A percentile compares a stretch with the other conserved stretches of the same genome.
These are phyloP conservation scores for Hortiboletus flavorubellus DNA, from an alignment of 768 basidiomycete genomes.

Conservation along the genomic window DNA sequence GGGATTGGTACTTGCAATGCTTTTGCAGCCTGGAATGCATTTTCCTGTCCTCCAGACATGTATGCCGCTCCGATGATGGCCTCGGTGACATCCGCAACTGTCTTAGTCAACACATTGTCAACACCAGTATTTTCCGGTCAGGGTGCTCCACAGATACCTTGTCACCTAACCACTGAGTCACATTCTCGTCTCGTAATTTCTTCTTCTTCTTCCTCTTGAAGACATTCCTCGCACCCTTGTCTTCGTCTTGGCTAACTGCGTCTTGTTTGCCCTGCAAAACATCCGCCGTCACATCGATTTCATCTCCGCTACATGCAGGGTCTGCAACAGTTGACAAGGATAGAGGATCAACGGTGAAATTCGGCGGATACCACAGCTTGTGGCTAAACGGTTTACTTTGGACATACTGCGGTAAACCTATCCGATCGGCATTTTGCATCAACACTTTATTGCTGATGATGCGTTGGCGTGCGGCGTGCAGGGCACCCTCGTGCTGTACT, in stretches of 20 bases:
- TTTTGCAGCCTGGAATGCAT: conserved; percentile 62
- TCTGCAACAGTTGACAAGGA: conserved; percentile 12
- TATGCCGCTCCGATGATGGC: conserved; percentile 84
- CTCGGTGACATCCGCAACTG: conserved; percentile 81
- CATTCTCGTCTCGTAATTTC: conserved; percentile 38
- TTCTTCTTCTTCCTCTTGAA: conserved; percentile 44
- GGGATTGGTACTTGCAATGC: conserved; percentile 63
- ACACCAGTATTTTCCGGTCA: neutral
- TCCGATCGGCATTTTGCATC: conserved; percentile 48
- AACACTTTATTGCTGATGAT: conserved; percentile 76
- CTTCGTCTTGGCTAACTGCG: conserved; percentile 12
- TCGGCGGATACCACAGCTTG: conserved; percentile 63
- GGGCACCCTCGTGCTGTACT: conserved; percentile 55
- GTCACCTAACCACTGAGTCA: conserved; percentile 64
- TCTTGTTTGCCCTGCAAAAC: conserved; percentile 9
- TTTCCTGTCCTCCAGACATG: conserved; percentile 65
- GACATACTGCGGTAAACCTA: conserved; percentile 69
- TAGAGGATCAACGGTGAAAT: conserved; percentile 32
- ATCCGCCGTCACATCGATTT: conserved; percentile 16
- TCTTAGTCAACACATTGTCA: conserved; percentile 40
- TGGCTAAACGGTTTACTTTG: conserved; percentile 67
- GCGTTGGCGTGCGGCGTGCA: conserved; percentile 63
- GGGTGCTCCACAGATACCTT: conserved; percentile 47
- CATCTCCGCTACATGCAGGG: conserved; percentile 32
- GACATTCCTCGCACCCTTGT: conserved; percentile 1